Evolutionary conservation across 345 rosid genomes (phyloP).

Genomic region (Eucalyptus albens): DNA sequence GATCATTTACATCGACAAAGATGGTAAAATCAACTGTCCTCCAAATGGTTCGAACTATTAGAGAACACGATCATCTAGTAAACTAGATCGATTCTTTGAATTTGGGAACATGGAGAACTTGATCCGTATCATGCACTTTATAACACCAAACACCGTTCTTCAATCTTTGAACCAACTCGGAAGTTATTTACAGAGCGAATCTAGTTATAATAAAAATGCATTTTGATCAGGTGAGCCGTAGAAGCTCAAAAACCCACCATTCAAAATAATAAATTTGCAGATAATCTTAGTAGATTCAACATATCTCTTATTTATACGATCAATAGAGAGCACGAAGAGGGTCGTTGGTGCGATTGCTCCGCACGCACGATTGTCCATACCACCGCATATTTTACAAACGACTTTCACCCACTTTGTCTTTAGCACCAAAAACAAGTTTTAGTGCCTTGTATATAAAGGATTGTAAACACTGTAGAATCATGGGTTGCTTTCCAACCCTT

Average conservation of each 20-base stretch:
- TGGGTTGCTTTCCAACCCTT: neutral
- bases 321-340: neutral
- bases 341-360: neutral
- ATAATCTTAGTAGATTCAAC: neutral
- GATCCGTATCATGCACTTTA: neutral
- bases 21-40: neutral
- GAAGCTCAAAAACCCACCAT: neutral
- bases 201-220: neutral
- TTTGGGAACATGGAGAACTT: neutral
- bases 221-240: neutral
- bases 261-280: neutral
- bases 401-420: neutral
- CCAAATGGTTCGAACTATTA: neutral
- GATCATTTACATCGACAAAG: neutral
- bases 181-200: neutral
- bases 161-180: neutral
- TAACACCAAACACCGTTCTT: neutral
- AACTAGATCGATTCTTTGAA: neutral
- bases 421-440: neutral
- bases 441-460: neutral
- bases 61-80: neutral
- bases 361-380: neutral
- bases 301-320: neutral
- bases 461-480: neutral
- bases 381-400: neutral